Percentiles rank a stretch among this genome's conserved stretches.
These are phyloP conservation scores for Saccharomycopsis crataegensis DNA, from an alignment of 1,139 yeast species.

Conservation along the genomic window DNA sequence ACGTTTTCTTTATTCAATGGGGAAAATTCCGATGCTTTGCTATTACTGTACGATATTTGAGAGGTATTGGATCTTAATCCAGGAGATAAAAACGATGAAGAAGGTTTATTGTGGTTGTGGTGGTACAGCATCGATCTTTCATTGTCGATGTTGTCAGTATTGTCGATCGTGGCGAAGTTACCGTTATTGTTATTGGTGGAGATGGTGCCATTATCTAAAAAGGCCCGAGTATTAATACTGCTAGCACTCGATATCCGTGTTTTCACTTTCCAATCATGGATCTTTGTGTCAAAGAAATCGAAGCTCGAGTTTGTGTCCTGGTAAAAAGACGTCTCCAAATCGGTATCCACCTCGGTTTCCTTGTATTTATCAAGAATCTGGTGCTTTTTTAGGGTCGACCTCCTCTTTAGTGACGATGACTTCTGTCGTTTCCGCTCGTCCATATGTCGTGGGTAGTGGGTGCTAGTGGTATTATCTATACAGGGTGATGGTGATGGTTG, in stretches of 20 bases:
- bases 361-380: conserved; percentile 6
- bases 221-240: too few species aligned
- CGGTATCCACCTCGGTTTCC: conserved; percentile 9
- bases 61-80: background rate
- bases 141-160: background rate
- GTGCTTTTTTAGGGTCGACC: background rate
- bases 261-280: conserved; percentile 9
- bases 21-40: background rate
- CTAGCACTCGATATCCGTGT: background rate
- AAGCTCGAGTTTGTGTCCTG: conserved; percentile 1
- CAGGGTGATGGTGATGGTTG: too few species aligned
- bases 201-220: too few species aligned
- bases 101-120: background rate
- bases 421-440: too few species aligned
- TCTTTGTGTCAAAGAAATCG: conserved; percentile 10
- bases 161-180: background rate
- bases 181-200: background rate
- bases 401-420: too few species aligned
- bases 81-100: background rate
- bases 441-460: too few species aligned
- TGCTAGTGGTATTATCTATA: too few species aligned
- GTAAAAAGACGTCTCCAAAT: conserved; percentile 13
- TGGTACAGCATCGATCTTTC: background rate
- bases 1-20: too few species aligned
- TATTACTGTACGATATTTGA: background rate